Percentiles rank a stretch among this genome's conserved stretches.
phyloP scores from a whole-genome alignment of 2,329 filamentous ascomycete genomes.

The Aspergillus texensis region DNA sequence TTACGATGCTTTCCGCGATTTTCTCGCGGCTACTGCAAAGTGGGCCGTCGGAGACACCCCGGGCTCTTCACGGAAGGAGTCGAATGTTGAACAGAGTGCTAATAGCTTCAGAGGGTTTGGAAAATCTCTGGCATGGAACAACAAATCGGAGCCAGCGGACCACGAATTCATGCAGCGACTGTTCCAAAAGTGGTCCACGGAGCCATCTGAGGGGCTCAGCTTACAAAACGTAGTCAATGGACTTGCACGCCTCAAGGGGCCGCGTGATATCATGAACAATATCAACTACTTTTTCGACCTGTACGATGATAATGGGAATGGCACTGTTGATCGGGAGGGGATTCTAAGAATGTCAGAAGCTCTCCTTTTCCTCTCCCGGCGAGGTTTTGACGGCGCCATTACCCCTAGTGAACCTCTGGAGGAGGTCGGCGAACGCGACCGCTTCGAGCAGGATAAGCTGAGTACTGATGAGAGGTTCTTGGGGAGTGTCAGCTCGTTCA shows the following conservation, averaged over 20 bases:
- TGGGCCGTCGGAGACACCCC: conserved; percentile 93
- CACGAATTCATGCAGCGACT: conserved; percentile 92
- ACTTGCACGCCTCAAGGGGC: conserved; percentile 87
- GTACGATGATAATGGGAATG: conserved; percentile 90
- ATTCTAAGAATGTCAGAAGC: conserved; percentile 95
- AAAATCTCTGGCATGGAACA: conserved; percentile 59
- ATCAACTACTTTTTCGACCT: conserved; percentile 98
- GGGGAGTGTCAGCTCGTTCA: conserved; percentile 92
- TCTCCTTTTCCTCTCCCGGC: conserved; percentile 84
- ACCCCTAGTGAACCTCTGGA: conserved; percentile 65
- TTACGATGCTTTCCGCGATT: conserved; percentile 93
- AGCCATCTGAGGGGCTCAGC: conserved; percentile 74
- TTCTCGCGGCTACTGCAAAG: conserved; percentile 82
- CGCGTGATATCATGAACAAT: conserved; percentile 93
- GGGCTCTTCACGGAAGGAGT: conserved; percentile 57
- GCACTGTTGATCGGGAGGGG: conserved; percentile 90
- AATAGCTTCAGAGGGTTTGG: conserved; percentile 58
- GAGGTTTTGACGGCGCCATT: conserved; percentile 77
- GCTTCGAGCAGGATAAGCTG: conserved; percentile 48
- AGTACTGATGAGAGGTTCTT: conserved; percentile 85
- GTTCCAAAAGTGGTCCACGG: conserved; percentile 85
- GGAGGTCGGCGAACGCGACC: conserved; percentile 49
- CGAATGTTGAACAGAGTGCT: conserved; percentile 54
- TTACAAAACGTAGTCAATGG: conserved; percentile 92
- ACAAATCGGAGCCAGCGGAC: conserved; percentile 72